A percentile compares a stretch with the other conserved stretches of the same genome.
Conservation (phyloP, 805 yeast genomes). For the Scheffersomyces stipitis region DNA sequence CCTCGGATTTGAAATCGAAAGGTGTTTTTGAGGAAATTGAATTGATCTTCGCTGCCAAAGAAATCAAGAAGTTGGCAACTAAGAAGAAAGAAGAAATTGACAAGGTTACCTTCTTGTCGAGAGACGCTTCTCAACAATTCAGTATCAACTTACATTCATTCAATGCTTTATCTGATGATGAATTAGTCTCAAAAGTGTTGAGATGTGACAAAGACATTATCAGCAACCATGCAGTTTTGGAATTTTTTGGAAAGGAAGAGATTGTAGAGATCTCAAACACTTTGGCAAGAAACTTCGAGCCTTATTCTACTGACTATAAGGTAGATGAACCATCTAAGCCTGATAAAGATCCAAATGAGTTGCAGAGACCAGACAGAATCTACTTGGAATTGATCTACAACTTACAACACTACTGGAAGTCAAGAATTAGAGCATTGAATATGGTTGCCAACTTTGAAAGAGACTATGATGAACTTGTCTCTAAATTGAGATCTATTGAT, state of each 20-base stretch:
- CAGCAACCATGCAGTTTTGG: conserved; percentile 57
- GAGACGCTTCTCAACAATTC: conserved; percentile 77
- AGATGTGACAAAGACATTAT: conserved; percentile 58
- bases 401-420: conserved; percentile 68
- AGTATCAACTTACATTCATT: conserved; percentile 74
- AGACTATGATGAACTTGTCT: conserved; percentile 62
- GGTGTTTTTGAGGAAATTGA: conserved; percentile 72
- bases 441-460: conserved; percentile 57
- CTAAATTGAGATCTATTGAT: conserved; percentile 57
- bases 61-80: conserved; percentile 44
- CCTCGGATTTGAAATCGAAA: conserved; percentile 48
- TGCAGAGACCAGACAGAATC: conserved; percentile 70
- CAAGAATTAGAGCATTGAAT: conserved; percentile 63
- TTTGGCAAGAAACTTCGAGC: conserved; percentile 56
- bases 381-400: conserved; percentile 68
- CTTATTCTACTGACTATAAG: conserved; percentile 57
- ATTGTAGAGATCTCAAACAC: conserved; percentile 58
- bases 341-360: conserved; percentile 53
- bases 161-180: conserved; percentile 51
- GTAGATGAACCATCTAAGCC: conserved; percentile 34
- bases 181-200: conserved; percentile 54
- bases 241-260: conserved; percentile 69
- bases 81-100: conserved; percentile 44
- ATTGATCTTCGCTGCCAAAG: conserved; percentile 57
- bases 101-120: conserved; percentile 56